Evolutionary conservation across 2,329 filamentous ascomycete genomes (phyloP).

Genomic region (Epichloe elymi): DNA sequence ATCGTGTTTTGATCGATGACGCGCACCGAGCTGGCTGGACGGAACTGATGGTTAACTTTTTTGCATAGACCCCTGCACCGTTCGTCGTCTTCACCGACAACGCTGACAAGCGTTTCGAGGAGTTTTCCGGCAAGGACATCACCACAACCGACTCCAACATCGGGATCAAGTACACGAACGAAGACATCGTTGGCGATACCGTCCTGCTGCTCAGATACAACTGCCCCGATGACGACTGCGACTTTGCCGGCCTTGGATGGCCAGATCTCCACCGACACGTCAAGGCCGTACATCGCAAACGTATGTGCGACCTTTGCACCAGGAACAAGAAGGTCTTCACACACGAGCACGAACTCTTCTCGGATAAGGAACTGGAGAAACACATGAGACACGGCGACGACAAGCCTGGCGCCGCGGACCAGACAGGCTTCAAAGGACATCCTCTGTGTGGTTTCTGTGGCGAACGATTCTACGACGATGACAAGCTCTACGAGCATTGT

Average conservation of each 20-base stretch:
- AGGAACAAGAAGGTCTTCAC: constrained; percentile 97
- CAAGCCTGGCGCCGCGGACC: constrained; percentile 74
- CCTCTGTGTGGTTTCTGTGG: constrained; percentile 89
- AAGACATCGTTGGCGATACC: constrained; percentile 84
- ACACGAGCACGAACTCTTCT: constrained; percentile 91
- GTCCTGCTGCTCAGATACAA: constrained; percentile 84
- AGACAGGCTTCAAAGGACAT: constrained; percentile 93
- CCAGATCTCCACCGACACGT: constrained; percentile 59
- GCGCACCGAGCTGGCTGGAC: background rate
- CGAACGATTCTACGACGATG: constrained; percentile 85
- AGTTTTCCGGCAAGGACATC: constrained; percentile 64
- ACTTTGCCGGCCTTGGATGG: constrained; percentile 64
- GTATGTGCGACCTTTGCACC: constrained; percentile 83
- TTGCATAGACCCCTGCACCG: constrained; percentile 44
- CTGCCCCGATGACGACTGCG: constrained; percentile 69
- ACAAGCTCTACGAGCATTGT: constrained; percentile 89
- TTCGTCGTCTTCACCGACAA: constrained; percentile 92
- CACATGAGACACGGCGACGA: constrained; percentile 91
- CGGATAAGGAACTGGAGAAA: constrained; percentile 62
- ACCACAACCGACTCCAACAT: constrained; percentile 70
- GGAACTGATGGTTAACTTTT: background rate
- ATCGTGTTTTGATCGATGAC: background rate
- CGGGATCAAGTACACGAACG: constrained; percentile 80
- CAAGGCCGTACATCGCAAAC: constrained; percentile 65
- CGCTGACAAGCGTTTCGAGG: constrained; percentile 65